Conservation (phyloP, 192 early-diverging fungal species). For the Umbelopsis ramanniana region DNA sequence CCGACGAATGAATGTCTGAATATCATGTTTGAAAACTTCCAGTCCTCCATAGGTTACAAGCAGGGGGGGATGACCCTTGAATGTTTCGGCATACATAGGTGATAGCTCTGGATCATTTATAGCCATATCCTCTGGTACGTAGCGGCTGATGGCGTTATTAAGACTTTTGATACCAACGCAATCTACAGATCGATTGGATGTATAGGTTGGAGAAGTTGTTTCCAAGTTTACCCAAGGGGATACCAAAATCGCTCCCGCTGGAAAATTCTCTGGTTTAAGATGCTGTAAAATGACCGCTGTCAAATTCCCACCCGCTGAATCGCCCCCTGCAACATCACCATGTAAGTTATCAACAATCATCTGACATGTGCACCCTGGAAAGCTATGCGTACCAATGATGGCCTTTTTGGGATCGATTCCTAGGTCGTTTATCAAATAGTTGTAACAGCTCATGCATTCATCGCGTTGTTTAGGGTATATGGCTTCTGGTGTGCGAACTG, state of each 20-base stretch:
- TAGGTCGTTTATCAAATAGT: slow-evolving; percentile 24
- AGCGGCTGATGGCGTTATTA: not conserved
- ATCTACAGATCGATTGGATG: not conserved
- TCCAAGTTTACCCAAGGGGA: slow-evolving; percentile 26
- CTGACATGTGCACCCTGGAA: not conserved
- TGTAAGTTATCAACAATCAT: not conserved
- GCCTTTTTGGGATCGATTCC: slow-evolving; percentile 22
- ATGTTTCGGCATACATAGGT: slow-evolving; percentile 8
- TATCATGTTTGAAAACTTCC: slow-evolving; percentile 19
- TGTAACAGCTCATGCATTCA: slow-evolving; percentile 19
- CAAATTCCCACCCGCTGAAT: slow-evolving; percentile 30
- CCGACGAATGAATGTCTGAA: not conserved
- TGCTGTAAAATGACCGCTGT: not conserved
- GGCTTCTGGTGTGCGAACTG: not conserved
- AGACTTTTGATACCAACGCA: not conserved
- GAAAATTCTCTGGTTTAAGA: not conserved
- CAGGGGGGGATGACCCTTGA: slow-evolving; percentile 13
- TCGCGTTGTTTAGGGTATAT: slow-evolving; percentile 4
- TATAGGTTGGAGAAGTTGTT: not conserved
- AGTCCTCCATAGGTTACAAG: slow-evolving; percentile 22
- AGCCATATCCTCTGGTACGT: not conserved
- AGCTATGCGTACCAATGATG: slow-evolving; percentile 10
- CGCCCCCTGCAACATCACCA: slow-evolving; percentile 6
- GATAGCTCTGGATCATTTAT: slow-evolving; percentile 5
- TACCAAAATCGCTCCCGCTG: slow-evolving; percentile 23